These are phyloP conservation scores for Pythium biforme DNA, from an alignment of 352 stramenopile genomes.

Conservation along the genomic window DNA sequence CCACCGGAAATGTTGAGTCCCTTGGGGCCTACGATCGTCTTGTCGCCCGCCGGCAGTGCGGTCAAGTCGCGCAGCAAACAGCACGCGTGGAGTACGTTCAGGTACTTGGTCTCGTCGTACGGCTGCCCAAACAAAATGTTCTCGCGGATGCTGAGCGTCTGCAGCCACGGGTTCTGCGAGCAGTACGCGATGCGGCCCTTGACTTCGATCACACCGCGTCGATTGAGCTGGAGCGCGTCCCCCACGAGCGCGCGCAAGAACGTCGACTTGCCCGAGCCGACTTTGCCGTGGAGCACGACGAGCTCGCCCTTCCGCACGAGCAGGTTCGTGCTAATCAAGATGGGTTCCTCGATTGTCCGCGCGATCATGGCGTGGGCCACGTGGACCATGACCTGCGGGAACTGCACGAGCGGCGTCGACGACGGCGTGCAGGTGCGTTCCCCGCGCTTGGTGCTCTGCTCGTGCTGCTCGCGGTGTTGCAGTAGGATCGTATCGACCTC, in stretches of 20 bases:
- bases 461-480: not conserved
- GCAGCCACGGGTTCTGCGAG: constrained; percentile 86
- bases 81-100: constrained; percentile 54
- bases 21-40: constrained; percentile 92
- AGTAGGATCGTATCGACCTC: constrained; percentile 12
- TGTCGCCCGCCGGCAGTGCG: constrained; percentile 75
- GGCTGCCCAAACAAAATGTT: constrained; percentile 90
- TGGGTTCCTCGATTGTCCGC: constrained; percentile 14
- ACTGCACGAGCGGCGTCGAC: constrained; percentile 8
- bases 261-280: constrained; percentile 34
- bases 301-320: constrained; percentile 28
- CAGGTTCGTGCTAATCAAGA: constrained; percentile 17
- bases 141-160: constrained; percentile 88
- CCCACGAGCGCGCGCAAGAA: constrained; percentile 30
- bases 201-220: constrained; percentile 24
- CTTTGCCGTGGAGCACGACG: constrained; percentile 31
- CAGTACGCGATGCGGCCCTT: constrained; percentile 47
- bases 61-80: constrained; percentile 79
- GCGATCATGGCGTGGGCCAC: constrained; percentile 22
- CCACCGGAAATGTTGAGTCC: constrained; percentile 91
- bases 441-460: constrained; percentile 2
- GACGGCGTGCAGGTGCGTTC: constrained; percentile 14
- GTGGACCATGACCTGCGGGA: constrained; percentile 18
- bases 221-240: constrained; percentile 20
- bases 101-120: constrained; percentile 36